Percentiles rank a stretch among this genome's conserved stretches.
Evolutionary conservation across 2,329 filamentous ascomycete species (phyloP).

Genomic region (Furcasterigmium sp.): DNA sequence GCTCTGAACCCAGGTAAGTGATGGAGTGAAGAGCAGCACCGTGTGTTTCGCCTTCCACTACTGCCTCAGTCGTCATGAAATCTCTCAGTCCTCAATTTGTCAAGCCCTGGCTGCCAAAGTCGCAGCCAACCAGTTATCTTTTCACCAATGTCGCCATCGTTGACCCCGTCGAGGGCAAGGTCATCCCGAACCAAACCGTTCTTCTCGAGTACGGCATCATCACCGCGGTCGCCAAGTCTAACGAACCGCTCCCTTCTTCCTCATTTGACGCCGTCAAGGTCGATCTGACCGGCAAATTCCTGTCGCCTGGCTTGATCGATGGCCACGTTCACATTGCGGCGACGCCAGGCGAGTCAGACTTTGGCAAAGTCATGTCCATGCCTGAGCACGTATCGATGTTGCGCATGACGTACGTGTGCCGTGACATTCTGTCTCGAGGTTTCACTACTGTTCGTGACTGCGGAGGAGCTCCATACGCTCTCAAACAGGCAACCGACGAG

Average conservation of each 20-base stretch:
- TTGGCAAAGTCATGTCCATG: constrained; percentile 23
- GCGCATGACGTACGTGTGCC: too few relatives aligned
- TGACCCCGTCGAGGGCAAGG: constrained; percentile 27
- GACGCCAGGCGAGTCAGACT: constrained; percentile 15
- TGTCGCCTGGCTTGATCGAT: constrained; percentile 27
- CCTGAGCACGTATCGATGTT: too few relatives aligned
- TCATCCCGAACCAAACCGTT: constrained; percentile 22
- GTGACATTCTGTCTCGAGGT: constrained; percentile 48
- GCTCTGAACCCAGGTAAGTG: too few relatives aligned
- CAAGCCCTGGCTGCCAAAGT: too few relatives aligned
- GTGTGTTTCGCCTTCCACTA: too few relatives aligned
- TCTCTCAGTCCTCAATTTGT: too few relatives aligned
- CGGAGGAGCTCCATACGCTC: constrained; percentile 47
- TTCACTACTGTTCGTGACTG: constrained; percentile 56
- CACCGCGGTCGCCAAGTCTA: background rate
- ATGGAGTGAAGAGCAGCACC: too few relatives aligned
- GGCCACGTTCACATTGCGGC: constrained; percentile 23
- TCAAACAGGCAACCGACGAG: constrained; percentile 51
- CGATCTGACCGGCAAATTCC: constrained; percentile 18
- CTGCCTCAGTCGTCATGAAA: too few relatives aligned
- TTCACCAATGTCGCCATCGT: constrained; percentile 38
- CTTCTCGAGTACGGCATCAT: constrained; percentile 28
- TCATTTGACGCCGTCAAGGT: constrained; percentile 7
- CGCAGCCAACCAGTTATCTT: constrained; percentile 15
- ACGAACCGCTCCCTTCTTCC: background rate